A percentile compares a stretch with the other conserved stretches of the same genome.
phyloP scores from a whole-genome alignment of 257 asterid species.

The Capsicum baccatum region DNA sequence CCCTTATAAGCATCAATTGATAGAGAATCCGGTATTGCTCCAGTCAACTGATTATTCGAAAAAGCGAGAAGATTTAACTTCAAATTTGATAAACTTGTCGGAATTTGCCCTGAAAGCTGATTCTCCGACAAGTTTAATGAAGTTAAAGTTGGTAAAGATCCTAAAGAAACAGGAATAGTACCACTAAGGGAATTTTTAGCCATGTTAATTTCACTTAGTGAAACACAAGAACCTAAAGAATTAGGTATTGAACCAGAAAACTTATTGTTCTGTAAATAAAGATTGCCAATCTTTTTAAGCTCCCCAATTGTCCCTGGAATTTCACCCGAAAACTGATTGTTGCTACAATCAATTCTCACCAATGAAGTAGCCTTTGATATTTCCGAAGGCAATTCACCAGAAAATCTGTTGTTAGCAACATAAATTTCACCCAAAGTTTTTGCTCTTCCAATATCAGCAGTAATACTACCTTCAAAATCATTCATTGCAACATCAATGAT shows the following conservation, averaged over 20 bases:
- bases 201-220: slow-evolving; percentile 63
- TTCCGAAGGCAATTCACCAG: slow-evolving; percentile 63
- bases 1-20: slow-evolving; percentile 62
- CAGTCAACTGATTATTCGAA: slow-evolving; percentile 63
- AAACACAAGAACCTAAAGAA: slow-evolving; percentile 65
- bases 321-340: slow-evolving; percentile 66
- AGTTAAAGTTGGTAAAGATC: slow-evolving; percentile 65
- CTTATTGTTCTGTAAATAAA: slow-evolving; percentile 59
- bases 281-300: slow-evolving; percentile 53
- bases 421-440: slow-evolving; percentile 52
- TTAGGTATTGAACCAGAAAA: slow-evolving; percentile 72
- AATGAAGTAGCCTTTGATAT: slow-evolving; percentile 55
- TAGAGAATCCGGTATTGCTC: slow-evolving; percentile 68
- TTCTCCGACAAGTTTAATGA: slow-evolving; percentile 73
- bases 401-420: slow-evolving; percentile 55
- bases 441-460: slow-evolving; percentile 66
- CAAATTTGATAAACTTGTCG: slow-evolving; percentile 62
- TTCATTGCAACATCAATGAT: slow-evolving; percentile 63
- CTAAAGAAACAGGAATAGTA: slow-evolving; percentile 58
- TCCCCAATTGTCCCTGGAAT: slow-evolving; percentile 62
- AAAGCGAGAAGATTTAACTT: slow-evolving; percentile 76
- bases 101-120: slow-evolving; percentile 75
- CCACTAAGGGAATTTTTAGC: slow-evolving; percentile 68
- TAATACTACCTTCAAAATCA: slow-evolving; percentile 61
- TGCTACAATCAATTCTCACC: slow-evolving; percentile 56